Percentiles rank a stretch among this genome's conserved stretches.
phyloP scores from a whole-genome alignment of 495 filamentous ascomycete species.

The Pseudoneurospora amorphoporcata region DNA sequence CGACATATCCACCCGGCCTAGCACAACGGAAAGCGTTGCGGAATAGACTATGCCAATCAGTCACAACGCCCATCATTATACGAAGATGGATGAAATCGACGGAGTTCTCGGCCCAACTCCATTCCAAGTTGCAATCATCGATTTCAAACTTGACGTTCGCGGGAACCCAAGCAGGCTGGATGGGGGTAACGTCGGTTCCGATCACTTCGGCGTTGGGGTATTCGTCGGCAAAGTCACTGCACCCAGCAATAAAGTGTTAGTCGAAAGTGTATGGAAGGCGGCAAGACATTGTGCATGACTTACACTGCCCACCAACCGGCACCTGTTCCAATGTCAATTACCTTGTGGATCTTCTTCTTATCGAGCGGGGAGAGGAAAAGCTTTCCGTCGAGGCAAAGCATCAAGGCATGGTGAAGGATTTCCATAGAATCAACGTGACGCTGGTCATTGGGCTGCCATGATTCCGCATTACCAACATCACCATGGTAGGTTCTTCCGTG shows the following conservation, averaged over 20 bases:
- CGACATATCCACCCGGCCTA: constrained; percentile 1
- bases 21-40: constrained; percentile 21
- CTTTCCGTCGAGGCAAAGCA: constrained; percentile 19
- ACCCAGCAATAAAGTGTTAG: constrained; percentile 23
- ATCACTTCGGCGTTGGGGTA: constrained; percentile 43
- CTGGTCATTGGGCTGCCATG: constrained; percentile 20
- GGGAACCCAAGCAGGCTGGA: constrained; percentile 29
- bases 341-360: constrained; percentile 30
- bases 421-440: constrained; percentile 15
- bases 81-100: constrained; percentile 50
- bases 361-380: constrained; percentile 45
- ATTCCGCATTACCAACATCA: constrained; percentile 1
- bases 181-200: constrained; percentile 53
- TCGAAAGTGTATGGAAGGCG: not conserved
- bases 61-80: constrained; percentile 35
- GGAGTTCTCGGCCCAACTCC: constrained; percentile 37
- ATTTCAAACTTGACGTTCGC: constrained; percentile 45
- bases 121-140: constrained; percentile 43
- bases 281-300: constrained; percentile 2
- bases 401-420: constrained; percentile 19
- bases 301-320: constrained; percentile 37
- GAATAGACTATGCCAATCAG: constrained; percentile 36
- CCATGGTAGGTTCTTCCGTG: constrained; percentile 31
- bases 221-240: constrained; percentile 29
- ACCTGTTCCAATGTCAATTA: constrained; percentile 51